These are phyloP conservation scores for Gilbertella persicaria DNA, from an alignment of 371 early-diverging fungal genomes.

Conservation along the genomic window DNA sequence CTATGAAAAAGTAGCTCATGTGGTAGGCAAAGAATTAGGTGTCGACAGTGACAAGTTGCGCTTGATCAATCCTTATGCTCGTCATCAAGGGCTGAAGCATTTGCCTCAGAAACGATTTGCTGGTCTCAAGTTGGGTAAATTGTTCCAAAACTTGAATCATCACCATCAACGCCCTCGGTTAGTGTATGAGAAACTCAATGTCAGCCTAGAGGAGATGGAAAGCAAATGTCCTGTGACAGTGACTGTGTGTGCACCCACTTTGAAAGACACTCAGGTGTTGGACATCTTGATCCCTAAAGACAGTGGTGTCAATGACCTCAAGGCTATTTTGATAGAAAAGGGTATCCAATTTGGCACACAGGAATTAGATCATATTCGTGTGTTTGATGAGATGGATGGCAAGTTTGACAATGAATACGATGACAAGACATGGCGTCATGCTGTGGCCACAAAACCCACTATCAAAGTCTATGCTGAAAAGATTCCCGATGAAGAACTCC, in stretches of 20 bases:
- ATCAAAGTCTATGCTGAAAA: slow-evolving; percentile 42
- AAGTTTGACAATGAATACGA: slow-evolving; percentile 19
- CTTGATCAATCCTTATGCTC: slow-evolving; percentile 23
- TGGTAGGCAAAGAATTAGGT: slow-evolving; percentile 19
- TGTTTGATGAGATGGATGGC: slow-evolving; percentile 25
- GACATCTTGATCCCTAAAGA: slow-evolving; percentile 35
- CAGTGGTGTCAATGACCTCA: slow-evolving; percentile 20
- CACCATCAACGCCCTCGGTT: slow-evolving; percentile 29
- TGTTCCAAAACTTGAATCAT: slow-evolving; percentile 13
- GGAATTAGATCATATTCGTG: slow-evolving; percentile 10
- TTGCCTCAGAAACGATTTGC: slow-evolving; percentile 20
- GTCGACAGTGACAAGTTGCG: slow-evolving; percentile 42
- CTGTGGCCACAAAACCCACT: slow-evolving; percentile 4
- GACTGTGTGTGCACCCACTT: slow-evolving; percentile 52
- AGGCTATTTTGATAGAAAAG: slow-evolving; percentile 24
- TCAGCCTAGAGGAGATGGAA: slow-evolving; percentile 81
- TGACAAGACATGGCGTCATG: slow-evolving; percentile 13
- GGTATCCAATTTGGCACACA: slow-evolving; percentile 14
- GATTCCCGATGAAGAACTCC: slow-evolving; percentile 63
- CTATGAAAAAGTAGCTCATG: slow-evolving; percentile 25
- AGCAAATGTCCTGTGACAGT: slow-evolving; percentile 67
- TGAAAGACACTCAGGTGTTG: slow-evolving; percentile 31
- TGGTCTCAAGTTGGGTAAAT: slow-evolving; percentile 25
- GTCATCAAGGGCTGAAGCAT: slow-evolving; percentile 3
- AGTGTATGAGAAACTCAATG: slow-evolving; percentile 83